These are phyloP conservation scores for Wickerhamomyces hampshirensis DNA, from an alignment of 805 yeast species.

Conservation along the genomic window DNA sequence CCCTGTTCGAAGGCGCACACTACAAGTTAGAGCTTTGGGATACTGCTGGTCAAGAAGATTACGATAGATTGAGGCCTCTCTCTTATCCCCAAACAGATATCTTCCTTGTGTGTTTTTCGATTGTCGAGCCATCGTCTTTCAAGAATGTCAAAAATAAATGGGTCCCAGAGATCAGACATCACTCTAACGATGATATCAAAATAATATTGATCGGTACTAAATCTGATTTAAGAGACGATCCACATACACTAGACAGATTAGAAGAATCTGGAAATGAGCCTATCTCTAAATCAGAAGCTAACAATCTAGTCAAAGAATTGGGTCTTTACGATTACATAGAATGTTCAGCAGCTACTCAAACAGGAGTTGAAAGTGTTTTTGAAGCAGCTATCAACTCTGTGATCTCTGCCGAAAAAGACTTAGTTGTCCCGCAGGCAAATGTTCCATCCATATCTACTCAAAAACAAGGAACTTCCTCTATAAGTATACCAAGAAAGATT, in stretches of 20 bases:
- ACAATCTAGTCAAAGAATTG: slow-evolving; percentile 59
- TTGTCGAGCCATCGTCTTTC: slow-evolving; percentile 75
- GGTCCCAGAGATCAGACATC: slow-evolving; percentile 85
- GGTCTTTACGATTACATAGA: slow-evolving; percentile 75
- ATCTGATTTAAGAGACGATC: slow-evolving; percentile 78
- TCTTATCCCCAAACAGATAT: slow-evolving; percentile 92
- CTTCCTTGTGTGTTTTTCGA: slow-evolving; percentile 80
- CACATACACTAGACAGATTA: slow-evolving; percentile 60
- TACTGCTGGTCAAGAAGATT: slow-evolving; percentile 94
- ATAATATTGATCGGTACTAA: slow-evolving; percentile 85
- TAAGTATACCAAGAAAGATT: slow-evolving; percentile 21
- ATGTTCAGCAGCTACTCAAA: slow-evolving; percentile 88
- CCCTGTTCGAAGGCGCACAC: slow-evolving; percentile 76
- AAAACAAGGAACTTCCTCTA: not conserved
- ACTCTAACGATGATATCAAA: slow-evolving; percentile 65
- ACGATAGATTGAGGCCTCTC: slow-evolving; percentile 83
- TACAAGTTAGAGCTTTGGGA: slow-evolving; percentile 90
- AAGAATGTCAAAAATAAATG: slow-evolving; percentile 77
- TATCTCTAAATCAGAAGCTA: slow-evolving; percentile 57
- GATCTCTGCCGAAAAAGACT: slow-evolving; percentile 27
- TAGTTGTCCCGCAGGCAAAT: slow-evolving; percentile 4
- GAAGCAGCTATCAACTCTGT: slow-evolving; percentile 77
- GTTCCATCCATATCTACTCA: not conserved
- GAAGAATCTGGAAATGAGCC: slow-evolving; percentile 60
- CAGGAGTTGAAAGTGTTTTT: slow-evolving; percentile 79